Evolutionary conservation across 345 rosid genomes (phyloP).

Genomic region (Hibiscus tridactylites): DNA sequence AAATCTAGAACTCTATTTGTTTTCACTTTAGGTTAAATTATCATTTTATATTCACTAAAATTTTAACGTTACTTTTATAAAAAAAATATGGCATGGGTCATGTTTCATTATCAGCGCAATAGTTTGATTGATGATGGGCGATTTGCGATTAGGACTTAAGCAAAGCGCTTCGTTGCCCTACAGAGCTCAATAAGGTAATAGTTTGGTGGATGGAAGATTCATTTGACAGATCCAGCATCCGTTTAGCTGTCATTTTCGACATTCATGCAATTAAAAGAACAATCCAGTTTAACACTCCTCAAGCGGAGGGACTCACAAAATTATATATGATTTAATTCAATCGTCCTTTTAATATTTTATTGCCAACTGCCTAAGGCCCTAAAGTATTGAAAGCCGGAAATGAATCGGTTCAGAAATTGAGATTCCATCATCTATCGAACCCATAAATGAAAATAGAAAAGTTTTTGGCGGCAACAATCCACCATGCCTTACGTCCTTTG

Average conservation of each 20-base stretch:
- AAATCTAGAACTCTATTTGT: too few species aligned
- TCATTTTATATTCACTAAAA: too few species aligned
- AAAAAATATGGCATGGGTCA: too few species aligned
- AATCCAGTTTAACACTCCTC: not conserved
- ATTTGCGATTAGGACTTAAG: slow-evolving; percentile 18
- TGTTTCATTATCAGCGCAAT: not conserved
- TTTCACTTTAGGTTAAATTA: too few species aligned
- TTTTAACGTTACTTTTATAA: too few species aligned
- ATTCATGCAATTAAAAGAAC: not conserved
- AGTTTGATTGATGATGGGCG: not conserved
- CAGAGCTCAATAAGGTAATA: not conserved
- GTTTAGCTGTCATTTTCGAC: not conserved
- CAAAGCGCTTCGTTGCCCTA: slow-evolving; percentile 6
- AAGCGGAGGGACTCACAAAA: not conserved
- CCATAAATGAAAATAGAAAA: too few species aligned
- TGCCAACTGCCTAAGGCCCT: not conserved
- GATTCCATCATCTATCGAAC: too few species aligned
- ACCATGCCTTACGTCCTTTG: too few species aligned
- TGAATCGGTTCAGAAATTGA: too few species aligned
- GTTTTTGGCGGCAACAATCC: too few species aligned
- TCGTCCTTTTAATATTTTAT: not conserved
- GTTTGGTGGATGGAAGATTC: slow-evolving; percentile 21
- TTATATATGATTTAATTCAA: not conserved
- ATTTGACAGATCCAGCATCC: slow-evolving; percentile 6
- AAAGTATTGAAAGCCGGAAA: too few species aligned